These are phyloP conservation scores for Priceomyces castillae DNA, from an alignment of 805 yeast genomes.

Conservation along the genomic window DNA sequence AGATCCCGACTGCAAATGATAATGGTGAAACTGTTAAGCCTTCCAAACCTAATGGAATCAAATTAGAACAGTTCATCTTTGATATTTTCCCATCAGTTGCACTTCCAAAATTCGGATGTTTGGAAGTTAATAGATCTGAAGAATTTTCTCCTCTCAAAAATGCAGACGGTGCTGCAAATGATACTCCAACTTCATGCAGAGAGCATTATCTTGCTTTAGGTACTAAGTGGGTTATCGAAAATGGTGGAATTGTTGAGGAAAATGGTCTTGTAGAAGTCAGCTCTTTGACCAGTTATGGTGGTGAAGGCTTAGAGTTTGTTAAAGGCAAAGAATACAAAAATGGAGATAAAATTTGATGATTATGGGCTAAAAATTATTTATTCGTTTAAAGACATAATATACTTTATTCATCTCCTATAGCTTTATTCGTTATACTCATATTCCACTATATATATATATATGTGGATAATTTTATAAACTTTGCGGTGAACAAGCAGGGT, in stretches of 20 bases:
- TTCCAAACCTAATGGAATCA: conserved; percentile 81
- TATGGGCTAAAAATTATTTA: no score
- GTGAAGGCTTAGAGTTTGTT: conserved; percentile 63
- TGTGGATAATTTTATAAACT: neutral
- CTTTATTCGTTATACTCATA: neutral
- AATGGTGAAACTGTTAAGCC: conserved; percentile 53
- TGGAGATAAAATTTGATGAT: conserved; percentile 27
- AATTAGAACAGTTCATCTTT: conserved; percentile 94
- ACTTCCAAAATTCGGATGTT: conserved; percentile 74
- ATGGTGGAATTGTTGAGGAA: conserved; percentile 61
- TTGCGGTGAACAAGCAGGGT: neutral
- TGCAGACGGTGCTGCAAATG: conserved; percentile 77
- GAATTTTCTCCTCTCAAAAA: conserved; percentile 96
- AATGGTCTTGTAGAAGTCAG: conserved; percentile 68
- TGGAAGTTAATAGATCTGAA: conserved; percentile 80
- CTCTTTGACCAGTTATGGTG: conserved; percentile 70
- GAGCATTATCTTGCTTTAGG: conserved; percentile 62
- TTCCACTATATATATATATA: neutral
- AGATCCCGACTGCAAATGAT: conserved; percentile 61
- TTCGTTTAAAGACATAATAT: no score
- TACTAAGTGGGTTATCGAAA: conserved; percentile 65
- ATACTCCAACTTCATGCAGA: conserved; percentile 82
- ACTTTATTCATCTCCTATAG: neutral
- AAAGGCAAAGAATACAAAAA: conserved; percentile 43
- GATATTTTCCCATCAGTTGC: conserved; percentile 87